A percentile compares a stretch with the other conserved stretches of the same genome.
Evolutionary conservation across 257 asterid species (phyloP).

Genomic region (Marsdenia floribunda): DNA sequence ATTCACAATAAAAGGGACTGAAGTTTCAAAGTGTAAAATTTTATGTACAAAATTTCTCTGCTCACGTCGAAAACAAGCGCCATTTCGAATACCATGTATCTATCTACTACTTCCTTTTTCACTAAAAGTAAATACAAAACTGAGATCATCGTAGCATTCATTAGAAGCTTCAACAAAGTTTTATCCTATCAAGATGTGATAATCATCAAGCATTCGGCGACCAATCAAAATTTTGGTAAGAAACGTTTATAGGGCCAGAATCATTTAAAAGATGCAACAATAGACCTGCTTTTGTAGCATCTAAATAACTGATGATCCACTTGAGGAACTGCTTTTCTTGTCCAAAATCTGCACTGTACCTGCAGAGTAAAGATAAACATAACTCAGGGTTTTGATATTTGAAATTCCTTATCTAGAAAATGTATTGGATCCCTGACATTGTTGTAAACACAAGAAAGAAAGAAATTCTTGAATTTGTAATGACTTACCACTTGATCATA

Average conservation of each 20-base stretch:
- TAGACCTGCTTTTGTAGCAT: conserved; percentile 84
- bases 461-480: not conserved
- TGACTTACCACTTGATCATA: conserved; percentile 64
- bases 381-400: not conserved
- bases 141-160: not conserved
- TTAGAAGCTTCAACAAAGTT: not conserved
- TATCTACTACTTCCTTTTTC: not conserved
- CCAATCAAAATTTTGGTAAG: conserved; percentile 69
- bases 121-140: not conserved
- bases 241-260: conserved; percentile 56
- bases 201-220: conserved; percentile 57
- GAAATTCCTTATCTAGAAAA: not conserved
- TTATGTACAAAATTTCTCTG: not conserved
- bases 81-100: not conserved
- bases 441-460: not conserved
- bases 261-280: conserved; percentile 71
- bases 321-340: conserved; percentile 60
- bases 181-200: not conserved
- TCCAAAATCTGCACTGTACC: conserved; percentile 89
- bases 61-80: not conserved
- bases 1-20: not conserved
- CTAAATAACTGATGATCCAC: conserved; percentile 68
- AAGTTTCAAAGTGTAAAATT: not conserved
- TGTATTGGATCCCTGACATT: not conserved
- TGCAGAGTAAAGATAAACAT: conserved; percentile 21